Evolutionary conservation across 2,329 filamentous ascomycete species (phyloP), one percentile per base, ranked within the genome.

Genomic region (Cladosporium colombiae): DNA sequence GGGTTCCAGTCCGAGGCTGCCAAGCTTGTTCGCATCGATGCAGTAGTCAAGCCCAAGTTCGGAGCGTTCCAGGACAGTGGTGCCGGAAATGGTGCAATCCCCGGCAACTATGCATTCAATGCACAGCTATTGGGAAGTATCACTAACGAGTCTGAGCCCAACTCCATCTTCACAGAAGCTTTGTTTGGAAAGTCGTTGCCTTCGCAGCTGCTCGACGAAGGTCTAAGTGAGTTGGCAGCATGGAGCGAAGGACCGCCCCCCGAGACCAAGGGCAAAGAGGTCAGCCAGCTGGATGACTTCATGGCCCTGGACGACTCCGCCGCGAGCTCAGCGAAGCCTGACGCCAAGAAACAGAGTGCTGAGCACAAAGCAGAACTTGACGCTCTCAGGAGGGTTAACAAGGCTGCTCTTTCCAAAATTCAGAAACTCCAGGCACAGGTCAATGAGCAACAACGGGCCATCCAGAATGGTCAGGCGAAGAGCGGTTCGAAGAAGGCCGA

Each of bases 11-110:
- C 72, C 74, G 69, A 65, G n/a, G 57, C 62, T 27, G 62, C 69
- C 23, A 69, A 74, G 70, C 74, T 84, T 1, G 83, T 86, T 70
- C 81, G 85, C 18, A 78, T 85, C 25, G 80, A 82, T 61, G 85
- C 84, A 1, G 84, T 97, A 27, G 84, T 94, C 67, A 97, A 97
- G 80, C 94, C 94, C n/a, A 88, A 88, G 68, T 84, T 90, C 67
- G 87, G 84, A 59, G 84, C 86, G n/a, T 78, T 78, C 37, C 70
- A 78, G 62, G 70, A 71, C 14, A 71, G 68, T 13, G 72, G 73
- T 10, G 33, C 63, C 6, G 40, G 49, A 27, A 72, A 65, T 62
- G 79, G 78, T 11, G 68, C 74, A 23, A 76, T 83, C 10, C 81
- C 82, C 67, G 82, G 85, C 46, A 85, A 84, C 68, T 92, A 93